Evolutionary conservation across 2,329 filamentous ascomycete species (phyloP).

Genomic region (Zasmidium cellare): DNA sequence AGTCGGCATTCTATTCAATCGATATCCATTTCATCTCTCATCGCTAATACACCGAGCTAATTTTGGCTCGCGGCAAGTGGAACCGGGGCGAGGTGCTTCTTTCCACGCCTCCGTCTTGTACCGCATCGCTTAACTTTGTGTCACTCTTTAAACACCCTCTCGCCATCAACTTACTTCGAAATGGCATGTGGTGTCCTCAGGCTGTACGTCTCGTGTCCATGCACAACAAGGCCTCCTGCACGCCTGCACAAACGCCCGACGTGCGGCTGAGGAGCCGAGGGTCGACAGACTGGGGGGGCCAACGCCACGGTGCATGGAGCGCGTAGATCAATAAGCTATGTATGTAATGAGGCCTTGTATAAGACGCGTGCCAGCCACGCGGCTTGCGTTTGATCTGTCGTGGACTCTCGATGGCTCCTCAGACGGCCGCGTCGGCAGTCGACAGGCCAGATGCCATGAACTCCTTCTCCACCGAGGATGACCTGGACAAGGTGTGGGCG

Average conservation of each 20-base stretch:
- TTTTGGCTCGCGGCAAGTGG: neutral
- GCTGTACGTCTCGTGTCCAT: too few species aligned
- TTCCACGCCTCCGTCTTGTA: neutral
- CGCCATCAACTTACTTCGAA: too few species aligned
- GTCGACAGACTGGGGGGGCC: too few species aligned
- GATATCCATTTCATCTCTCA: too few species aligned
- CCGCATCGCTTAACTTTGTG: neutral
- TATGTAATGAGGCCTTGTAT: neutral
- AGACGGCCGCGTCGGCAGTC: neutral
- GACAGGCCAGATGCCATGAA: neutral
- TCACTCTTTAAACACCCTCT: neutral
- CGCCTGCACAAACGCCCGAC: too few species aligned
- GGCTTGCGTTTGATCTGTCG: neutral
- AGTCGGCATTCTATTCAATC: too few species aligned
- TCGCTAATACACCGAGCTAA: neutral
- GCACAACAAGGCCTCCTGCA: too few species aligned
- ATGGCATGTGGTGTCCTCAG: too few species aligned
- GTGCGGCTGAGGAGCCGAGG: too few species aligned
- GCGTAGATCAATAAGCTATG: too few species aligned
- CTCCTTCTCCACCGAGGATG: constrained; percentile 1
- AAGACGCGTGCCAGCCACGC: neutral
- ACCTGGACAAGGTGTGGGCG: constrained; percentile 7
- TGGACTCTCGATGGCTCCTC: neutral
- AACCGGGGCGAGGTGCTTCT: neutral
- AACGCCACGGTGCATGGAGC: too few species aligned